phyloP scores from a whole-genome alignment of 805 yeast species.

The Yamadazyma insecticola region DNA sequence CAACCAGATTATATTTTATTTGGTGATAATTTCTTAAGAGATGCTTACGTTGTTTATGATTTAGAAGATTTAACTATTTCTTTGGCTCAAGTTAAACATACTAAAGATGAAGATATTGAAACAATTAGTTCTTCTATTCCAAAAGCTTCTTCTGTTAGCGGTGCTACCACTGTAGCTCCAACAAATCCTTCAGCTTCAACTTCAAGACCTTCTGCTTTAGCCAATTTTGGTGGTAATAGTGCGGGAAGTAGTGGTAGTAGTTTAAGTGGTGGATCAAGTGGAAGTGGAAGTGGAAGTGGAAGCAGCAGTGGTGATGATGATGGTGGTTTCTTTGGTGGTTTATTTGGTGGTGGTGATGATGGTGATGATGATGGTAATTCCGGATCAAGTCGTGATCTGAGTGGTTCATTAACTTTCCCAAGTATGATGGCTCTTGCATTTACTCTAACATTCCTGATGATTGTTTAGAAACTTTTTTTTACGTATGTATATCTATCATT shows the following conservation, averaged over 20 bases:
- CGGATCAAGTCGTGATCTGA: no score
- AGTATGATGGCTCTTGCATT: no score
- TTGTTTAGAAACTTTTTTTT: no score
- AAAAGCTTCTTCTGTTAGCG: slow-evolving; percentile 39
- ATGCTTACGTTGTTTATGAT: slow-evolving; percentile 63
- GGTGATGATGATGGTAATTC: slow-evolving; percentile 1
- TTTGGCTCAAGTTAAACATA: slow-evolving; percentile 35
- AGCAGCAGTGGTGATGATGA: neutral
- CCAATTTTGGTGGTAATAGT: no score
- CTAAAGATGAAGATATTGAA: slow-evolving; percentile 39
- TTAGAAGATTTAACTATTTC: slow-evolving; percentile 54
- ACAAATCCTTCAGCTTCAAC: slow-evolving; percentile 10
- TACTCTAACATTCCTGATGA: no score
- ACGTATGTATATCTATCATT: no score
- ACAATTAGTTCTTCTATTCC: slow-evolving; percentile 29
- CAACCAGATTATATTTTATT: slow-evolving; percentile 32
- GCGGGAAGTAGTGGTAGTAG: no score
- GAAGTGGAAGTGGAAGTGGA: no score
- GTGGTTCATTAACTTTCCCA: no score
- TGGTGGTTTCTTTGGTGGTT: neutral
- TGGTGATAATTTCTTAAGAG: slow-evolving; percentile 64
- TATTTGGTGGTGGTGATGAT: slow-evolving; percentile 1
- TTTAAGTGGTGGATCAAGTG: no score
- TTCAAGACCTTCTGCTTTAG: neutral
- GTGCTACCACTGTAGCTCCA: slow-evolving; percentile 37